phyloP scores from a whole-genome alignment of 2,329 filamentous ascomycete species.

The Colletotrichum sidae region DNA sequence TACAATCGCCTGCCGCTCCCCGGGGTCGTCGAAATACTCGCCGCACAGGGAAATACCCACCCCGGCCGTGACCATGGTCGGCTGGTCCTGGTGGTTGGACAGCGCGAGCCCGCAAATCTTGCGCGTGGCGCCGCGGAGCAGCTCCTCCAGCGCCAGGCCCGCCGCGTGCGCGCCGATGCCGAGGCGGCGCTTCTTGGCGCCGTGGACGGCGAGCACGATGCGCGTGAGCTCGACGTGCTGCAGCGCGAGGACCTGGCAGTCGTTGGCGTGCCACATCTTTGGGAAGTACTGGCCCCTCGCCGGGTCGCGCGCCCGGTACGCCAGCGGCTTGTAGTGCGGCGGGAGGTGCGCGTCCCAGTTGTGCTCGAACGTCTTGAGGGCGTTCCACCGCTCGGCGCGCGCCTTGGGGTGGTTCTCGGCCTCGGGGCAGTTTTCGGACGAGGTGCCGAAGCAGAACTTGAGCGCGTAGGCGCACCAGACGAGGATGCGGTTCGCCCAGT shows the following conservation, averaged over 20 bases:
- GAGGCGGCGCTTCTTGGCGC: constrained; percentile 54
- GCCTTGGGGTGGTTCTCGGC: constrained; percentile 43
- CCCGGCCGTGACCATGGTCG: constrained; percentile 66
- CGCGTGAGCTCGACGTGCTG: constrained; percentile 18
- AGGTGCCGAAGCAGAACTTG: constrained; percentile 67
- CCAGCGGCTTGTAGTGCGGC: constrained; percentile 66
- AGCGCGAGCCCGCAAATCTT: constrained; percentile 69
- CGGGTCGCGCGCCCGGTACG: constrained; percentile 50
- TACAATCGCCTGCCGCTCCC: constrained; percentile 60
- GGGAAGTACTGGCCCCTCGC: constrained; percentile 61
- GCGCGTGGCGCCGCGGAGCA: constrained; percentile 60
- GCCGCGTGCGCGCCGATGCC: constrained; percentile 50
- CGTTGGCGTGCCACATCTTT: constrained; percentile 50
- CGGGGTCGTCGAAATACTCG: constrained; percentile 58
- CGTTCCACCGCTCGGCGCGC: constrained; percentile 51
- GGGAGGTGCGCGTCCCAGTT: constrained; percentile 62
- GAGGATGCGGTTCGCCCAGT: constrained; percentile 71
- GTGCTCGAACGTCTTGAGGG: constrained; percentile 57
- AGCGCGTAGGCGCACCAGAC: constrained; percentile 72
- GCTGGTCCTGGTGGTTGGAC: constrained; percentile 65
- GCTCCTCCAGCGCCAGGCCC: constrained; percentile 48
- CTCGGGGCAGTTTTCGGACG: neutral
- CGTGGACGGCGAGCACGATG: constrained; percentile 70
- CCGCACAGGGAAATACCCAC: constrained; percentile 63
- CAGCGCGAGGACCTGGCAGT: constrained; percentile 16